phyloP scores from a whole-genome alignment of 805 yeast genomes.

The Yarrowia deformans region DNA sequence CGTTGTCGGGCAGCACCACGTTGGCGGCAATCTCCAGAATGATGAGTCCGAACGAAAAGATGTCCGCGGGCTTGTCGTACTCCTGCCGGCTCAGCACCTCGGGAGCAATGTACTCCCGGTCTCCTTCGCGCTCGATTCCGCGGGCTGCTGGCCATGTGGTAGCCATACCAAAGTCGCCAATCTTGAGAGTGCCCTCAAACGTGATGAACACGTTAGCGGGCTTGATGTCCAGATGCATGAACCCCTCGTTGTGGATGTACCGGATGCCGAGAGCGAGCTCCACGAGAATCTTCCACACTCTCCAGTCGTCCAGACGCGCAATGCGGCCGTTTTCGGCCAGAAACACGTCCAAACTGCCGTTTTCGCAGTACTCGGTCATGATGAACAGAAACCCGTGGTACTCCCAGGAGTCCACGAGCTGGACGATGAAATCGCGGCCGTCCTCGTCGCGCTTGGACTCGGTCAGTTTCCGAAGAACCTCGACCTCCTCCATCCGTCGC shows the following conservation, averaged over 20 bases:
- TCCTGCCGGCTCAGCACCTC: conserved; percentile 83
- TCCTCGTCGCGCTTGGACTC: conserved; percentile 52
- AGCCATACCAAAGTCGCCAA: conserved; percentile 97
- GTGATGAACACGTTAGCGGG: conserved; percentile 95
- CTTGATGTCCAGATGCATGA: conserved; percentile 87
- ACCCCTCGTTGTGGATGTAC: conserved; percentile 77
- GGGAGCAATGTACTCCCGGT: conserved; percentile 96
- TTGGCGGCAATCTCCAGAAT: conserved; percentile 96
- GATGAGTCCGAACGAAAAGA: conserved; percentile 91
- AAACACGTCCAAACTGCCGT: conserved; percentile 86
- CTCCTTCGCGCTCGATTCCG: conserved; percentile 91
- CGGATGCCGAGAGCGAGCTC: conserved; percentile 82
- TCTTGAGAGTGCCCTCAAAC: conserved; percentile 90
- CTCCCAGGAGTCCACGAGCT: conserved; percentile 87
- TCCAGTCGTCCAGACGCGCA: conserved; percentile 89
- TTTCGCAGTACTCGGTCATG: conserved; percentile 95
- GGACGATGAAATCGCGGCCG: conserved; percentile 79
- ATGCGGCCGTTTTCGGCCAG: conserved; percentile 77
- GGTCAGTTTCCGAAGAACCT: conserved; percentile 55
- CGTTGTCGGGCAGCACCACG: conserved; percentile 92
- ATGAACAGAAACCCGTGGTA: conserved; percentile 74
- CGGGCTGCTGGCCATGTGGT: conserved; percentile 68
- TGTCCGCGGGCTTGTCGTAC: conserved; percentile 91
- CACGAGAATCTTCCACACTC: conserved; percentile 94
- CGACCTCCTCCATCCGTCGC: conserved; percentile 77